These are phyloP conservation scores for Penicillium soppii DNA, from an alignment of 495 filamentous ascomycete genomes.

Conservation along the genomic window DNA sequence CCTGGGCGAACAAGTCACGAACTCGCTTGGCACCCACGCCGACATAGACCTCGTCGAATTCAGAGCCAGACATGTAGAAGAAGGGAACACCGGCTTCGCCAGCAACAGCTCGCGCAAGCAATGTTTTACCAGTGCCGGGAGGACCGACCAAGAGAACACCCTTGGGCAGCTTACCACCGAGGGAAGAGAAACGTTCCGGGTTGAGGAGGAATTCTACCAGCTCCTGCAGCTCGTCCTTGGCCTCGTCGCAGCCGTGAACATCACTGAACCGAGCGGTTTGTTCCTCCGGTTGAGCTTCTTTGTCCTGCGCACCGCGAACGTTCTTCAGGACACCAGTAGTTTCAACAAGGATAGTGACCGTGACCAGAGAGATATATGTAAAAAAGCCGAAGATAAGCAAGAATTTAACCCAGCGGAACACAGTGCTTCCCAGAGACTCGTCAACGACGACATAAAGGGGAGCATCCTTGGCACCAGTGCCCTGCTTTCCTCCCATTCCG, in stretches of 20 bases:
- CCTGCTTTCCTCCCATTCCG: constrained; percentile 43
- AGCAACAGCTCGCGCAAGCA: constrained; percentile 92
- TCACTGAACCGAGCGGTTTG: constrained; percentile 91
- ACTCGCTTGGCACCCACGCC: constrained; percentile 98
- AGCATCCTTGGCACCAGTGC: constrained; percentile 69
- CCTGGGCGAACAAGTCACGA: constrained; percentile 87
- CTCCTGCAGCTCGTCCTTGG: constrained; percentile 96
- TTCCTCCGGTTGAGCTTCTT: constrained; percentile 84
- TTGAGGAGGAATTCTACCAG: constrained; percentile 94
- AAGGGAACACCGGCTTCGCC: constrained; percentile 97
- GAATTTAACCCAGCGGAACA: constrained; percentile 93
- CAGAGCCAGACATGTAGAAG: constrained; percentile 99
- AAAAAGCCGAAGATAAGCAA: constrained; percentile 72
- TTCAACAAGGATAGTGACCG: constrained; percentile 79
- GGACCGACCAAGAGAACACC: constrained; percentile 94
- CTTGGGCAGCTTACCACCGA: constrained; percentile 95
- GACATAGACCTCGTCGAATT: constrained; percentile 98
- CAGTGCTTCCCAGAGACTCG: constrained; percentile 70
- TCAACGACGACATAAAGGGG: constrained; percentile 97
- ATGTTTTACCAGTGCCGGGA: constrained; percentile 97
- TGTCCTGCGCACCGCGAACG: constrained; percentile 63
- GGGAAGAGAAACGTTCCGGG: constrained; percentile 83
- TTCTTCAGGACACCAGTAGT: constrained; percentile 73
- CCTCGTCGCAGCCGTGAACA: constrained; percentile 96
- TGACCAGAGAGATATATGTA: constrained; percentile 69